Base-by-base conservation (phyloP, 2,329 filamentous ascomycete genomes). In the Pyrenophora graminea region DNA sequence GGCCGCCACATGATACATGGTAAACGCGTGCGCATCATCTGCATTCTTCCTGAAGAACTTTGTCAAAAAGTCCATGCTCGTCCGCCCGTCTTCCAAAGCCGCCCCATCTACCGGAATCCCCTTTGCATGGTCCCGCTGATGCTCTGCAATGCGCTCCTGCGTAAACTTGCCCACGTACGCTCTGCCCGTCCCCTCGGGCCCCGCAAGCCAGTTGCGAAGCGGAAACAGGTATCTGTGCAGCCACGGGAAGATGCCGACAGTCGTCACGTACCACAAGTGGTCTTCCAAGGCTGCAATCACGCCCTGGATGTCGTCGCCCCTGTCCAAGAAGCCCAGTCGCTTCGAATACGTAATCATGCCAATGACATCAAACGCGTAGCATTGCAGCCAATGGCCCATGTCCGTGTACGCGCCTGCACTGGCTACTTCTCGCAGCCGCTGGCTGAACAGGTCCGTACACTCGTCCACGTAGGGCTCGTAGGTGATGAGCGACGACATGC, bases 301-400 rank as follows among this genome's bases (percentile, higher is more conserved):
- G 6, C 45, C 53, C 13, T 34, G 10, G 6, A 56, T 33, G 17
- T 63, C 61, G 19, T 55, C 46, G 6, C 61, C 59, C 19, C 32
- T 42, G 4, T 59, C 55, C 13, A 64, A 33, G 4, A 64, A 64
- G 2, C 61, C 61, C 33, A 64, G 46, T 4, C 53, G 32, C 27
- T 61, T 58, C 10, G 55, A 56, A n/a, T 51, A 63, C 0, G 60
- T 64, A 27, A 62, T 50, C 17, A 57, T 19, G 5, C 72, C 71
- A 6, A 77, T 63, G 1, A 76, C 73, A 33, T 77, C 75, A 34
- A 77, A 75, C 0, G 74, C 72, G 37, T 69, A 76, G 33, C 66
- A 73, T 30, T 72, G 69, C 19, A 71, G 39, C 67, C 68, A 72
- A 27, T 57, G 53, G 0, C 62, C 61, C 19, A 67, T 55, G 23